Conservation (phyloP, 208 protist species). For the Leishmania gerbilli region DNA sequence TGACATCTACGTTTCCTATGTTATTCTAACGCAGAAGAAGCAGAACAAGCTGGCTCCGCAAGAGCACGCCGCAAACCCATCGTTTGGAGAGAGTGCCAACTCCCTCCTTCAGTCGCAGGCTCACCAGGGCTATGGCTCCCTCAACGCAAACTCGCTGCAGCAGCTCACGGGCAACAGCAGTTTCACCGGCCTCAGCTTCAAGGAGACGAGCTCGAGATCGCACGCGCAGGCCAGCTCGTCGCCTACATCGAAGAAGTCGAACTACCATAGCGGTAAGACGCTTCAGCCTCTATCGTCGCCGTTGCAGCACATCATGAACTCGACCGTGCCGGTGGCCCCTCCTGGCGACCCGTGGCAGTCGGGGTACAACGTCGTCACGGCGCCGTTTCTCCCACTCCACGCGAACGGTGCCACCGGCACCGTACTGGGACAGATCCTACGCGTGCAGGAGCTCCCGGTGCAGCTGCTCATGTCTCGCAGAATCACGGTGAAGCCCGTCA, state of each 20-base stretch:
- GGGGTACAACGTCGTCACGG: constrained; percentile 70
- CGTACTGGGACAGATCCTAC: constrained; percentile 56
- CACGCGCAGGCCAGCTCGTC: not conserved
- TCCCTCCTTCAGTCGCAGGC: constrained; percentile 61
- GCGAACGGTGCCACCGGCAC: constrained; percentile 43
- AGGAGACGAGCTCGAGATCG: constrained; percentile 1
- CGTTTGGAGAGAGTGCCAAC: constrained; percentile 46
- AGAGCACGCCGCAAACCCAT: constrained; percentile 38
- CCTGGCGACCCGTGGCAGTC: constrained; percentile 57
- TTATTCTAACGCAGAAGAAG: constrained; percentile 70
- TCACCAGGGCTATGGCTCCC: constrained; percentile 77
- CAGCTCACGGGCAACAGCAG: constrained; percentile 59
- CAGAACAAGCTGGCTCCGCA: constrained; percentile 55
- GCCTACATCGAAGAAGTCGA: constrained; percentile 16
- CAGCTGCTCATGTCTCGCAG: constrained; percentile 41
- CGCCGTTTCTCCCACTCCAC: constrained; percentile 60
- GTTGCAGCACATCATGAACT: constrained; percentile 26
- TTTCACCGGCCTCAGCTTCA: constrained; percentile 42
- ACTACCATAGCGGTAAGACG: constrained; percentile 26
- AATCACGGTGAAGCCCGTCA: constrained; percentile 35
- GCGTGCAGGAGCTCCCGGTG: constrained; percentile 56
- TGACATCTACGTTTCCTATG: constrained; percentile 80
- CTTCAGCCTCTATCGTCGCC: constrained; percentile 31
- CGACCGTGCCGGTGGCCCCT: constrained; percentile 20
- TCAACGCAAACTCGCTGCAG: constrained; percentile 84